Evolutionary conservation across 257 asterid genomes (phyloP).

Genomic region (Leptodermis oblonga): DNA sequence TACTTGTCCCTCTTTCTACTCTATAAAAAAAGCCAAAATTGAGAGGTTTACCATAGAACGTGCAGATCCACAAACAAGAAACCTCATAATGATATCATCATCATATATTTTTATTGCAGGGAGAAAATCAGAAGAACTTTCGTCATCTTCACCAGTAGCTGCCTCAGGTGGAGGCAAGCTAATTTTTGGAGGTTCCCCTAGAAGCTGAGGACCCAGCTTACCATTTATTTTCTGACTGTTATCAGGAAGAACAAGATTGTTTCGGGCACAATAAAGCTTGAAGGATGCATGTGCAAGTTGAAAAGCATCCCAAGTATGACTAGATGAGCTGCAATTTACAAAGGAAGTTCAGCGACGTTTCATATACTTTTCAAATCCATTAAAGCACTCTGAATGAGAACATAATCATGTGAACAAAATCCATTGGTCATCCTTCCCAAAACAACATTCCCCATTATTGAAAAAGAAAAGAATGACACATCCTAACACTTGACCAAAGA

Average conservation of each 20-base stretch:
- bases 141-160: constrained; percentile 75
- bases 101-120: constrained; percentile 91
- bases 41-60: constrained; percentile 51
- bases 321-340: constrained; percentile 58
- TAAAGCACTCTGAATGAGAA: neutral
- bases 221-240: constrained; percentile 32
- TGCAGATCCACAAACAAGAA: constrained; percentile 81
- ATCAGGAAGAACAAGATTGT: constrained; percentile 41
- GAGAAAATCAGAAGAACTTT: constrained; percentile 59
- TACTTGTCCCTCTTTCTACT: neutral
- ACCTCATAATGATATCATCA: constrained; percentile 69
- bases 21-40: neutral
- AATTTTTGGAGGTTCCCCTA: constrained; percentile 82
- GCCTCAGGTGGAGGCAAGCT: constrained; percentile 57
- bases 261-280: constrained; percentile 69
- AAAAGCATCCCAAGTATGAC: constrained; percentile 96
- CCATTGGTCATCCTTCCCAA: neutral
- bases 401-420: neutral
- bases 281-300: constrained; percentile 90
- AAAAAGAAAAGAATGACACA: neutral
- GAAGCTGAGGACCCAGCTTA: constrained; percentile 57
- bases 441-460: no score
- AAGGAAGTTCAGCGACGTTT: constrained; percentile 15
- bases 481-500: neutral
- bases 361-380: neutral